A percentile compares a stretch with the other conserved stretches of the same genome.
Evolutionary conservation across 2,329 filamentous ascomycete species (phyloP).

Genomic region (Ophiostoma perfectum): DNA sequence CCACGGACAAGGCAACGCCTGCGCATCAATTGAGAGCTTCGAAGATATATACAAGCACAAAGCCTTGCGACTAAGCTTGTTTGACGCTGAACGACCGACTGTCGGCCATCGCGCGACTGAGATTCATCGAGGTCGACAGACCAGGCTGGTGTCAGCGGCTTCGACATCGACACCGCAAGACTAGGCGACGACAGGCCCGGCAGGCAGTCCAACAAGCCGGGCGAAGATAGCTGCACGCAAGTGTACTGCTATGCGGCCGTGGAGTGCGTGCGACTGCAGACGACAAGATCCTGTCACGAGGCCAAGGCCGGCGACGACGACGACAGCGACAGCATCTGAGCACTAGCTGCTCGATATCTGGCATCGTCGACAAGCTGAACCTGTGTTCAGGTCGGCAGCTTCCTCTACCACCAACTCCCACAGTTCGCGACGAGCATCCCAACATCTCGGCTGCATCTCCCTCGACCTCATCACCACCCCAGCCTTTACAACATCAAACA

Average conservation of each 20-base stretch:
- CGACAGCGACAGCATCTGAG: neutral
- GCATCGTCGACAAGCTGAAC: neutral
- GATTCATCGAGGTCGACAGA: neutral
- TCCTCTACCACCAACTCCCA: no score
- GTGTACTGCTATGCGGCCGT: neutral
- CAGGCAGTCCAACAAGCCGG: slow-evolving; percentile 2
- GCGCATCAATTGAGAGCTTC: neutral
- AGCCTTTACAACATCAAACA: neutral
- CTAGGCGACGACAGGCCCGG: slow-evolving; percentile 3
- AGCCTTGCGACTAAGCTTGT: neutral
- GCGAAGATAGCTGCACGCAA: neutral
- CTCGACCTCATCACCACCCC: neutral
- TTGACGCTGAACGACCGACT: neutral
- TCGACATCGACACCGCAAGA: neutral
- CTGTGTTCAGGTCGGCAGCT: no score
- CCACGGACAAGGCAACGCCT: neutral
- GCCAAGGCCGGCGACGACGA: neutral
- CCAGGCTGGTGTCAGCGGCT: neutral
- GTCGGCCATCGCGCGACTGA: neutral
- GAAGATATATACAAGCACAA: neutral
- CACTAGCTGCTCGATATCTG: neutral
- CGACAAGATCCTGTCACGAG: slow-evolving; percentile 7
- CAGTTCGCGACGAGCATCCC: no score
- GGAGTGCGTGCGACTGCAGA: neutral
- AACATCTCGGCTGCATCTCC: neutral